Conservation (phyloP, 2,329 filamentous ascomycete genomes). For the Diaporthe ampelina region DNA sequence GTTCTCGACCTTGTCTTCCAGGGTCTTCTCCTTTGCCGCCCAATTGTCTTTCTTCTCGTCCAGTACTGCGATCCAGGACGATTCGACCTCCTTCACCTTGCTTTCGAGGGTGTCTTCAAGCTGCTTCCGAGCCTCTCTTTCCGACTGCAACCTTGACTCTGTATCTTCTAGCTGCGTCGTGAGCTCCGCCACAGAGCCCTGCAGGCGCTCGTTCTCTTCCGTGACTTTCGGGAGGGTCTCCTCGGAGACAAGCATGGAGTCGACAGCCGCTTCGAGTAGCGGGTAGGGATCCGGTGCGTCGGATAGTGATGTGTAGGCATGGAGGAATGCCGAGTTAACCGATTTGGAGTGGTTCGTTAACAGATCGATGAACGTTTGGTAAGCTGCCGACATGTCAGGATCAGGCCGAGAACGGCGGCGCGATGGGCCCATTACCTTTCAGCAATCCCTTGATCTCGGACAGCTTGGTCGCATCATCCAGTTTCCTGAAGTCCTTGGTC, state of each 20-base stretch:
- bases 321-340: slow-evolving; percentile 92
- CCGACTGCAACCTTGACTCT: slow-evolving; percentile 83
- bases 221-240: slow-evolving; percentile 91
- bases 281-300: slow-evolving; percentile 98
- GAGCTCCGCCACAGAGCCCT: slow-evolving; percentile 80
- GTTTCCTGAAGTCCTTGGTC: slow-evolving; percentile 96
- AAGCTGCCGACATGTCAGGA: slow-evolving; percentile 69
- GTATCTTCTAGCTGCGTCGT: slow-evolving; percentile 87
- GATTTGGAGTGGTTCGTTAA: slow-evolving; percentile 96
- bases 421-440: slow-evolving; percentile 72
- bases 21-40: slow-evolving; percentile 87
- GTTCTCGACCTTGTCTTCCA: slow-evolving; percentile 95
- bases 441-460: slow-evolving; percentile 89
- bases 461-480: slow-evolving; percentile 90
- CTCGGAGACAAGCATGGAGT: slow-evolving; percentile 91
- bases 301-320: slow-evolving; percentile 91
- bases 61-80: slow-evolving; percentile 89
- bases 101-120: slow-evolving; percentile 83
- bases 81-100: slow-evolving; percentile 90
- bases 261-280: slow-evolving; percentile 94
- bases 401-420: slow-evolving; percentile 7
- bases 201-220: slow-evolving; percentile 90
- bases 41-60: slow-evolving; percentile 97
- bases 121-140: slow-evolving; percentile 79
- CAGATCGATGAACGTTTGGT: slow-evolving; percentile 97